Base-by-base conservation (phyloP, 78 protist species). In the Goniomonas avonlea region DNA sequence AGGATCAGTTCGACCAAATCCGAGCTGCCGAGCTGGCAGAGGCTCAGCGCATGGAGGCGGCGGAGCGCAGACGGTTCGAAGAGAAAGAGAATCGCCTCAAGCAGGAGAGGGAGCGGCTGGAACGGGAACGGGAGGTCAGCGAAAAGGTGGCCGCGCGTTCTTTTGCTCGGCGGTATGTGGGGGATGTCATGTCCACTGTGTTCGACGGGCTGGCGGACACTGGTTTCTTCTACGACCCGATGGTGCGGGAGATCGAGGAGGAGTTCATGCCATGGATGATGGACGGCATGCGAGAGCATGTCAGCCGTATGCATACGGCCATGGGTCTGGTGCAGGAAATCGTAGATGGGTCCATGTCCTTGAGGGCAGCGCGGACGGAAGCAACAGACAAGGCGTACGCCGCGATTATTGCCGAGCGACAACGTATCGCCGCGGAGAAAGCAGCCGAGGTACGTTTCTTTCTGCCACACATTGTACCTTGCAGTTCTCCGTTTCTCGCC, bases 41-140 rank as follows among this genome's bases (percentile, higher is more conserved):
- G 66, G 68, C 74, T 32, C 91, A 89, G 84, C 82, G 89, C 13
- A 53, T 89, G 56, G 95, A 92, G 75, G 92, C 84, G 43, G 88
- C 80, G 15, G 93, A 89, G 82, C 9, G 32, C 71, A 73, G 96
- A 9, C 75, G 82, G 3, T 1, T 15, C 41, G 89, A 89, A 63
- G 96, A 92, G 86, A 89, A 83, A 73, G 87, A 76, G 32, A 59
- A 92, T 1, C 78, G 92, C 9, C 11, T 79, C 53, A 35, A 32
- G 80, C 70, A 20, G 56, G 82, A 41, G 53, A 5, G 55, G 5
- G 88, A 75, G 55, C 27, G 41, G 53, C 56, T 68, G 31, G 50
- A 55, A 25, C 29, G 7, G n/a, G 78, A 81, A 74, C 50, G 77
- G 31, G 77, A 73, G 3, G 73, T 66, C 27, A 3, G 55, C 2